Evolutionary conservation across 192 early-diverging fungal species (phyloP).

Genomic region (Lobosporangium transversale): DNA sequence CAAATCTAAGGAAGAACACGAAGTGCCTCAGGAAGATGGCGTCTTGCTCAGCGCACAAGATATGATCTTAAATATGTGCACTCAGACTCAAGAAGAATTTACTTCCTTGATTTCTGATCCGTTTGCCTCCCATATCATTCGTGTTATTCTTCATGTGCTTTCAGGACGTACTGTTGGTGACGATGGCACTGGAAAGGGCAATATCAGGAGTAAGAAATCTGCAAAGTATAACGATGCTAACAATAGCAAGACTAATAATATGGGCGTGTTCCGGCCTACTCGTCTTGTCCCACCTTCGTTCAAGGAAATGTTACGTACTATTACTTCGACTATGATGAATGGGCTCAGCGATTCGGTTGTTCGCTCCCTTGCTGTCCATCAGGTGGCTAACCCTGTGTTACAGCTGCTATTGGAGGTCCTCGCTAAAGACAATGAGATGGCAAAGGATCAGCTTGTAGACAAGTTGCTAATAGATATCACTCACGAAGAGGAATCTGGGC

Average conservation of each 20-base stretch:
- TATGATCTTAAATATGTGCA: constrained; percentile 68
- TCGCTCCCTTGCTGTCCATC: constrained; percentile 67
- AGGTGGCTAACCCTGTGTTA: constrained; percentile 82
- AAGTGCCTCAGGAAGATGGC: constrained; percentile 50
- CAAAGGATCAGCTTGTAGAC: constrained; percentile 62
- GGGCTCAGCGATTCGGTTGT: constrained; percentile 62
- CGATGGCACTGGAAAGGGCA: constrained; percentile 58
- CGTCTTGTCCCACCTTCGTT: constrained; percentile 73
- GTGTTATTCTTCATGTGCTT: constrained; percentile 74
- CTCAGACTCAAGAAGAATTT: constrained; percentile 58
- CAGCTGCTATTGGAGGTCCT: constrained; percentile 64
- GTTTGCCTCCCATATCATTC: constrained; percentile 81
- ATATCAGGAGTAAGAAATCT: constrained; percentile 81
- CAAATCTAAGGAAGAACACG: constrained; percentile 32
- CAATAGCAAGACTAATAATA: constrained; percentile 56
- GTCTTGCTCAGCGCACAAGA: constrained; percentile 75
- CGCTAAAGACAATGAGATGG: constrained; percentile 52
- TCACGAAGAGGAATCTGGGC: constrained; percentile 52
- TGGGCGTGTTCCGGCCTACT: constrained; percentile 39
- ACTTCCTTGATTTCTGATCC: constrained; percentile 73
- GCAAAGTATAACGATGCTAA: constrained; percentile 66
- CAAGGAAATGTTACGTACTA: constrained; percentile 60
- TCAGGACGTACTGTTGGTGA: constrained; percentile 68
- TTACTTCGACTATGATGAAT: constrained; percentile 62
- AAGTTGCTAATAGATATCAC: constrained; percentile 66